Evolutionary conservation across 2,329 filamentous ascomycete genomes (phyloP).

Genomic region (Fonsecaea pugnacius): DNA sequence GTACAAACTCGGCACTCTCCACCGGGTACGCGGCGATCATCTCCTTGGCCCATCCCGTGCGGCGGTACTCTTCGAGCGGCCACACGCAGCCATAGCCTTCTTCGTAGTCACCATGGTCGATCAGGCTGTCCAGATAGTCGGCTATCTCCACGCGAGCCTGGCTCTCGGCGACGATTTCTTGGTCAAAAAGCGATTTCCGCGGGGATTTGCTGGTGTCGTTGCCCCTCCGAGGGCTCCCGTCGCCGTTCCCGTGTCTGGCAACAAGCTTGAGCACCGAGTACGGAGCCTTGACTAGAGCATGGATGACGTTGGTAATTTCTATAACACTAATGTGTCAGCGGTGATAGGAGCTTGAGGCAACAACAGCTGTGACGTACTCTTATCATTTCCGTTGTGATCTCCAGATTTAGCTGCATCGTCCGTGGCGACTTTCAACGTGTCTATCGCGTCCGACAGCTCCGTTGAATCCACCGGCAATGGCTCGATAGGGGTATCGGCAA

Average conservation of each 20-base stretch:
- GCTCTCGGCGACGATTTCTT: conserved; percentile 40
- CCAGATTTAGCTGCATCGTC: not conserved
- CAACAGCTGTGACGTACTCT: conserved; percentile 11
- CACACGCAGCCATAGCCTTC: conserved; percentile 26
- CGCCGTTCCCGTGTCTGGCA: conserved; percentile 18
- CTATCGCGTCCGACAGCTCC: conserved; percentile 18
- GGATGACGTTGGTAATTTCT: not conserved
- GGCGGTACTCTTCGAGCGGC: conserved; percentile 29
- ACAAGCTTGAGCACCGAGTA: conserved; percentile 28
- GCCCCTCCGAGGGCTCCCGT: not conserved
- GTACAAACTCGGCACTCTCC: conserved; percentile 20
- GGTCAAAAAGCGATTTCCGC: conserved; percentile 23
- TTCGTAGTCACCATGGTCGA: conserved; percentile 20
- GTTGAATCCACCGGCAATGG: conserved; percentile 5
- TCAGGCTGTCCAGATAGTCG: conserved; percentile 55
- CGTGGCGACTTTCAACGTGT: conserved; percentile 11
- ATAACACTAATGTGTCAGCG: not conserved
- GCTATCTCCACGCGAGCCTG: conserved; percentile 60
- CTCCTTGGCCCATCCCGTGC: conserved; percentile 24
- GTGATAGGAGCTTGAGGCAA: not conserved
- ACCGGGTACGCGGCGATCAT: conserved; percentile 26
- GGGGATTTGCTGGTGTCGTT: not conserved
- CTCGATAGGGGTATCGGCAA: conserved; percentile 2
- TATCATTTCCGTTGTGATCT: conserved; percentile 4
- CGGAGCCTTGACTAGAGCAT: conserved; percentile 15